Evolutionary conservation across 83 land plant species (phyloP), one percentile per base, ranked within the genome.

Genomic region (Picea abies): DNA sequence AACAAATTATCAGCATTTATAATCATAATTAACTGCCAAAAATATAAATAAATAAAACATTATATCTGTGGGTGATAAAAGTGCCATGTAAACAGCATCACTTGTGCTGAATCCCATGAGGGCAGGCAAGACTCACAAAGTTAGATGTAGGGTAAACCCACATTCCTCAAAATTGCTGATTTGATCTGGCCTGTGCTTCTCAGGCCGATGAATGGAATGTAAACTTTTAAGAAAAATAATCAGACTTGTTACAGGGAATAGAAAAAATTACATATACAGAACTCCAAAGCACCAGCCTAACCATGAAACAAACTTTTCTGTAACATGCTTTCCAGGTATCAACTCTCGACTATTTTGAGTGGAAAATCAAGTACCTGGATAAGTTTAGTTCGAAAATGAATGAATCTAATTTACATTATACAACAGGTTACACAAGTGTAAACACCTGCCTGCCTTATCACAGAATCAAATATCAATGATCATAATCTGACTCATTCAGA

Each of bases 401-500:
- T 73, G 78, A 73, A 73, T 73, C 78, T 29, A 47, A 73, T 73
- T 41, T 73, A 73, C 77, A 73, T 7, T 7, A 11, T 23, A 47
- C 2, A 44, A 56, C 60, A n/a, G 52, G 26, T n/a, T 2, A 20
- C n/a, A 56, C 47, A 47, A 47, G 26, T 44, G 47, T 47, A 47
- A 72, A 72, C 2, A 9, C 47, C 16, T n/a, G 78, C 9, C 49
- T 47, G 78, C 78, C 52, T n/a, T 23, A 44, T 73, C 60, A 44
- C 49, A n/a, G 26, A 44, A 73, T 73, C 78, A 81, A 81, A 44
- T 19, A 23, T 60, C 22, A 41, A 11, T 47, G 12, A 63, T 80
- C 29, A 29, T 84, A 87, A 72, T 88, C 87, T 2, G 71, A 16
- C 25, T 83, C 62, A 5, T 63, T 23, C 37, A 88, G 81, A 65